Base-by-base conservation (phyloP, 169 alveolate genomes). In the Plasmodium reichenowi region DNA sequence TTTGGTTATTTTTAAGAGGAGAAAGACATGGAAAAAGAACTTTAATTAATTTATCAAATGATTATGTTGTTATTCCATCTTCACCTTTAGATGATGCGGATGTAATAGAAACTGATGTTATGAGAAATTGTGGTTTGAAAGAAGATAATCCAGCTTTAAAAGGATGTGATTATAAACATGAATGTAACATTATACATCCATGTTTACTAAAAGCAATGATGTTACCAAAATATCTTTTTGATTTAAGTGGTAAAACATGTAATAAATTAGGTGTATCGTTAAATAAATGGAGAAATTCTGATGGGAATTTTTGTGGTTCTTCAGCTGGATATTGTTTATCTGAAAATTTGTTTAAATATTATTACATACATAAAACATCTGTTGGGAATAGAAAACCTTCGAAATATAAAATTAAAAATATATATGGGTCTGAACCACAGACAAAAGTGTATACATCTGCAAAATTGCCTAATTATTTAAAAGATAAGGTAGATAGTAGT, bases 211-310 rank as follows among this genome's bases (percentile, higher is more conserved):
- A 83, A 68, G 91, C 91, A 38, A 17, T 83, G 29, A 83, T 83
- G 91, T 10, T 83, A 60, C 83, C 91, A 17, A 67, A 83, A 48
- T 56, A 83, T 68, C 72, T 68, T 17, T 83, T 83, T 72, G 91
- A 83, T 56, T 83, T 83, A 62, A 83, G 91, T 68, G 91, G 91
- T 15, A 67, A 68, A 43, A 83, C 91, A 26, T 83, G 91, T 68
- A 63, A 70, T 20, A 83, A 83, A 26, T 83, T 83, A 58, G 91
- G 91, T 7, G 91, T 83, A 62, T 83, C 91, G 17, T 60, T 83
- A 56, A 67, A 38, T 12, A 83, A 45, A 52, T 83, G 91, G 91
- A 83, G 91, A 58, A 54, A 45, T 22, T 17, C 85, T 54, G 62
- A 52, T 15, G 91, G 83, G 2, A 83, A 67, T 60, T 83, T 83